These are phyloP conservation scores for Antitrichia curtipendula DNA, from an alignment of 225 moss, liverwort and hornwort genomes.

Conservation along the genomic window DNA sequence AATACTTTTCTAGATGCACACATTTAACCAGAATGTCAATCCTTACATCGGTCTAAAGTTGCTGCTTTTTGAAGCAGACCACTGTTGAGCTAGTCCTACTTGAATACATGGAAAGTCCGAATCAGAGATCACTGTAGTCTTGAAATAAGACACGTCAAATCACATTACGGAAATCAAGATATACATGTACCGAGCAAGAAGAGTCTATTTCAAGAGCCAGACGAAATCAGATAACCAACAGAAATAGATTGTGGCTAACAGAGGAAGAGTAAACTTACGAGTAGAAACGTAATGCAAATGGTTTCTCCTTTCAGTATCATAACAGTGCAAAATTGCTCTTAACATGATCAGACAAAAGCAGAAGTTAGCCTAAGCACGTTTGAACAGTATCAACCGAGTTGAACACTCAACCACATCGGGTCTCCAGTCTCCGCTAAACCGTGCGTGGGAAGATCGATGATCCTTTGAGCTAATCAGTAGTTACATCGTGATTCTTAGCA, in stretches of 20 bases:
- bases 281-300: neutral
- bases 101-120: neutral
- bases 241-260: neutral
- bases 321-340: neutral
- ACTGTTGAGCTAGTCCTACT: conserved; percentile 46
- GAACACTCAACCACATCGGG: neutral
- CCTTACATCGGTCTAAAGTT: conserved; percentile 33
- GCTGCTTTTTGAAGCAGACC: conserved; percentile 57
- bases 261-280: neutral
- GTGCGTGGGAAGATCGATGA: neutral
- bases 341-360: neutral
- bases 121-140: neutral
- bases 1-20: neutral
- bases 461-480: neutral
- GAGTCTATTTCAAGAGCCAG: neutral
- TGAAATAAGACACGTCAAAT: neutral
- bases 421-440: neutral
- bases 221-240: neutral
- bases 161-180: neutral
- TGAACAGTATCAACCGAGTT: neutral
- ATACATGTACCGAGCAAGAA: neutral
- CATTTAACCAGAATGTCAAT: conserved; percentile 13
- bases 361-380: neutral
- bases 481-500: neutral
- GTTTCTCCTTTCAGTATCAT: neutral